Conservation (phyloP, 148 eudicot species). For the Chenopodium quinoa region DNA sequence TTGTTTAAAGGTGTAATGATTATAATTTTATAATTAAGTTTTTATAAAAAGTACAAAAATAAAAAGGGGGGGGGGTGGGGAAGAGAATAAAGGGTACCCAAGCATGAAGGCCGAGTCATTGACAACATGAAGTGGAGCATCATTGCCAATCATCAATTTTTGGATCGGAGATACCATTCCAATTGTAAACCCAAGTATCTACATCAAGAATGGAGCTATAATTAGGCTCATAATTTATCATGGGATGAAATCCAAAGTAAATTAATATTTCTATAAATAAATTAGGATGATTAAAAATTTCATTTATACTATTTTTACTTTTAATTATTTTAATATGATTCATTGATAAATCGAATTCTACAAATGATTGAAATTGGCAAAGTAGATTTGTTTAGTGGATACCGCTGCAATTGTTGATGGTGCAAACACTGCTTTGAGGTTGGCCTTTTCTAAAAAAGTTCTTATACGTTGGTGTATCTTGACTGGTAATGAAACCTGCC, state of each 20-base stretch:
- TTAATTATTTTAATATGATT: too few species aligned
- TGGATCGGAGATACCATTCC: conserved; percentile 23
- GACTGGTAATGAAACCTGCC: conserved; percentile 26
- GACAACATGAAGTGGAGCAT: conserved; percentile 36
- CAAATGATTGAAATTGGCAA: neutral
- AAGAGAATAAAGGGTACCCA: conserved; percentile 17
- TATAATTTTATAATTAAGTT: too few species aligned
- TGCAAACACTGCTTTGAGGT: conserved; percentile 41
- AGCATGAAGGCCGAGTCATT: conserved; percentile 19
- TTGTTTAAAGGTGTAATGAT: too few species aligned
- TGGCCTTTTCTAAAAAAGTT: conserved; percentile 21
- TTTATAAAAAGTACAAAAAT: too few species aligned
- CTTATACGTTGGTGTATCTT: conserved; percentile 21
- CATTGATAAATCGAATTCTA: too few species aligned
- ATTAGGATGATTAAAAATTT: too few species aligned
- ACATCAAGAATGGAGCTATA: neutral
- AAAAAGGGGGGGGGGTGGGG: too few species aligned
- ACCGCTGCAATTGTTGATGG: conserved; percentile 49
- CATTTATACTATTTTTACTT: too few species aligned
- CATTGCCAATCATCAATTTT: conserved; percentile 23
- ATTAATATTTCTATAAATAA: too few species aligned
- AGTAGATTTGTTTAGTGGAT: neutral
- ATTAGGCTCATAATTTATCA: neutral
- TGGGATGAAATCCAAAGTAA: too few species aligned
- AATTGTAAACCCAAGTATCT: conserved; percentile 29